Evolutionary conservation across 208 protist species (phyloP), one percentile per base, ranked within the genome.

Genomic region (Crithidia brevicula): DNA sequence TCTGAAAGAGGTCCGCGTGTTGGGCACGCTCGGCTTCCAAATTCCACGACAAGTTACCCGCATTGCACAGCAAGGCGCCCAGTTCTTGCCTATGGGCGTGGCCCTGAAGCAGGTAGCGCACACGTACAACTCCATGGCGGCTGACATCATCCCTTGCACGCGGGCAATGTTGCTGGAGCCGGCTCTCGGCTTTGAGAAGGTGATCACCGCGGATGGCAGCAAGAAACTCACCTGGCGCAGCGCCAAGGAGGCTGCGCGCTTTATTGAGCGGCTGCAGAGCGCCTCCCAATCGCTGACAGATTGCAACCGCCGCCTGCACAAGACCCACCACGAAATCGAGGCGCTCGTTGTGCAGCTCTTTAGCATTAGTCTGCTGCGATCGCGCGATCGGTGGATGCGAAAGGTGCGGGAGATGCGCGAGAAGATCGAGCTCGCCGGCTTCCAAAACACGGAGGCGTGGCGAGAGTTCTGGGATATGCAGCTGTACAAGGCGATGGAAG

Each of bases 381-480:
- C 93, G n/a, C 81, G 86, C 42, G 93, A 98, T 46, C 88, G 88
- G 10, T 99, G 98, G 98, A 84, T 96, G 71, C 82, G 77, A 15
- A 93, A 90, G 58, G 81, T 98, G 40, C 83, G 82, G 13, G 43
- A 79, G 28, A 95, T 99, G 28, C 82, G 92, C 22, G 83, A 92
- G 42, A 95, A 95, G 63, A 96, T 98, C 31, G 89, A 92, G 57
- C 68, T 62, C 16, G 81, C 83, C 34, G 91, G 90, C 33, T 98
- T 97, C 69, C 73, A 88, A 27, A 92, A 94, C 74, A 98, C 97
- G 76, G 82, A 91, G 11, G 52, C 82, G 69, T 99, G 98, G 98
- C 93, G 89, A 60, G 59, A 81, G 25, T 98, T 98, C 82, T 99
- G 98, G 98, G 97, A 99, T 80, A 88, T 97, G 86, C 97, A 99